These are phyloP conservation scores for Themeda triandra DNA, from an alignment of 176 grass and related monocot genomes.

Conservation along the genomic window DNA sequence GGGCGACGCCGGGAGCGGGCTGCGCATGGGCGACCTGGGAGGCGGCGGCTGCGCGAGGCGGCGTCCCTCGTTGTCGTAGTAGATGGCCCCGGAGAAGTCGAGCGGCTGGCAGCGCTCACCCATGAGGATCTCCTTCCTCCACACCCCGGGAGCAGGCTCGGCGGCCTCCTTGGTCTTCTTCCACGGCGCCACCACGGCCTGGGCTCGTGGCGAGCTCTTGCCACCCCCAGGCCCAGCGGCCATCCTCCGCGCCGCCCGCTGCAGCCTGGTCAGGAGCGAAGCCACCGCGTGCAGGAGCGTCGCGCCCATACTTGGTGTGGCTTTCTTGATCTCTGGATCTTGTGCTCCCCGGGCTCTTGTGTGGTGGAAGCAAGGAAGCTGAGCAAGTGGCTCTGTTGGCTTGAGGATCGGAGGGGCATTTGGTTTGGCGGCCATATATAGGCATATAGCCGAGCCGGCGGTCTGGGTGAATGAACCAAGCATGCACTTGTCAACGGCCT, in stretches of 20 bases:
- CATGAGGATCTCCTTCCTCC: slow-evolving; percentile 75
- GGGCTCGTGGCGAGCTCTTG: background rate
- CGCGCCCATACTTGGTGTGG: slow-evolving; percentile 31
- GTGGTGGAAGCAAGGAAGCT: too few species aligned
- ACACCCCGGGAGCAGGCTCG: slow-evolving; percentile 45
- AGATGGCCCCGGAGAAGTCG: slow-evolving; percentile 82
- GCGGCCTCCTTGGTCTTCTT: slow-evolving; percentile 27
- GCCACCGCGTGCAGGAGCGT: slow-evolving; percentile 54
- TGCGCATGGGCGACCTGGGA: slow-evolving; percentile 76
- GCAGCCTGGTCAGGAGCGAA: slow-evolving; percentile 45
- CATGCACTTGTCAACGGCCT: background rate
- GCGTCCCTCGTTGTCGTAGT: slow-evolving; percentile 74
- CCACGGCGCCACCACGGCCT: slow-evolving; percentile 14
- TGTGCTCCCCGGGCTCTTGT: too few species aligned
- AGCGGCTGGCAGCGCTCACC: slow-evolving; percentile 81
- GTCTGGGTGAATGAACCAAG: too few species aligned
- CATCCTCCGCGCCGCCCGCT: slow-evolving; percentile 46
- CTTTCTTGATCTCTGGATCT: background rate
- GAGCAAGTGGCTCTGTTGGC: too few species aligned
- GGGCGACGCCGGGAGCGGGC: slow-evolving; percentile 37
- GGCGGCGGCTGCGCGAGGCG: slow-evolving; percentile 46
- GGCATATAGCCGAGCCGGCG: background rate
- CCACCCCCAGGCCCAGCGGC: background rate
- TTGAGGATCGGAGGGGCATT: background rate
- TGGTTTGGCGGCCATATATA: slow-evolving; percentile 27